phyloP scores from a whole-genome alignment of 2,329 filamentous ascomycete species.

The Cryphonectria radicalis region DNA sequence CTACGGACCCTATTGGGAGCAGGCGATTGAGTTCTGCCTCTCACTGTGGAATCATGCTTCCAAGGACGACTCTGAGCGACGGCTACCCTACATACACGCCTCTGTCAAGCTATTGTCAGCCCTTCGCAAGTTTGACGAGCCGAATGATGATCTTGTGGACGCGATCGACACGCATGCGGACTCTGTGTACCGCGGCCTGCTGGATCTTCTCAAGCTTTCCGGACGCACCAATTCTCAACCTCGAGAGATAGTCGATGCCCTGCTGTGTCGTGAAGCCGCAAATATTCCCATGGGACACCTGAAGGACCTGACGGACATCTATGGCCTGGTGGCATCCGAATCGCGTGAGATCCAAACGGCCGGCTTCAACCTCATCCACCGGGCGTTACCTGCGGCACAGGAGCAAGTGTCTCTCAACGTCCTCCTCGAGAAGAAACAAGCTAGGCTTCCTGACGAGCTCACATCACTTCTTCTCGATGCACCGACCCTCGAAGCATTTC shows the following conservation, averaged over 20 bases:
- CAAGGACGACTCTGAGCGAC: constrained; percentile 48
- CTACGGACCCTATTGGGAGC: constrained; percentile 87
- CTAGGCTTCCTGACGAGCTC: constrained; percentile 80
- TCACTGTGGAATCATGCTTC: constrained; percentile 58
- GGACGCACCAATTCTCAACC: constrained; percentile 61
- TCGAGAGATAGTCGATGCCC: constrained; percentile 73
- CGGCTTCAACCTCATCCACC: constrained; percentile 79
- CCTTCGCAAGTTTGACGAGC: constrained; percentile 67
- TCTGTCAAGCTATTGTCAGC: constrained; percentile 72
- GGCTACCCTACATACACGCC: constrained; percentile 68
- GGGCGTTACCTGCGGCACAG: constrained; percentile 76
- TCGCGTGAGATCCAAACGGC: constrained; percentile 78
- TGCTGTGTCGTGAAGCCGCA: constrained; percentile 71
- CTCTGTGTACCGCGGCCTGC: constrained; percentile 59
- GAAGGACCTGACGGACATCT: constrained; percentile 70
- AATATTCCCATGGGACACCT: constrained; percentile 66
- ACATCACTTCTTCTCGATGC: constrained; percentile 81
- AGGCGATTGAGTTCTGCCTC: constrained; percentile 61
- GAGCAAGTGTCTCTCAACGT: constrained; percentile 81
- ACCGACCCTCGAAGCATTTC: constrained; percentile 70
- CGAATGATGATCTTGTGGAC: constrained; percentile 86
- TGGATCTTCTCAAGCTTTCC: constrained; percentile 64
- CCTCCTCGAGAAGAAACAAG: constrained; percentile 71
- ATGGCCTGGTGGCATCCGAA: constrained; percentile 74
- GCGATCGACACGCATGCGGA: constrained; percentile 66